Conservation (phyloP, 345 rosid genomes). For the Salix dunnii region DNA sequence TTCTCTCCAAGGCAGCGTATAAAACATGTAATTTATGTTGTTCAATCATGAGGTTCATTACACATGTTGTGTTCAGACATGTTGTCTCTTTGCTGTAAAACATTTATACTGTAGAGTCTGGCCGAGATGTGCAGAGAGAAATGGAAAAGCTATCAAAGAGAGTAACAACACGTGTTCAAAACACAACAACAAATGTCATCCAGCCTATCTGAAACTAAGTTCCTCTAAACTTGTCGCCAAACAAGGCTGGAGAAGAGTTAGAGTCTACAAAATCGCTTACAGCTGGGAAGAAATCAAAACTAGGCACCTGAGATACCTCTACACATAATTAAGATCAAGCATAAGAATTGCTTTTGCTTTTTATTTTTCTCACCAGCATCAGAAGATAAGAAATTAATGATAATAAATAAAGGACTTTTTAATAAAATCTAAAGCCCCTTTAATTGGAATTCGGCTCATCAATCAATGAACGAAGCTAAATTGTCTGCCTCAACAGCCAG, state of each 20-base stretch:
- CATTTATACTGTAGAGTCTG: neutral
- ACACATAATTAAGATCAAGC: neutral
- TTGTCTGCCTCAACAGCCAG: conserved; percentile 62
- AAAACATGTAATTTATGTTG: too few species aligned
- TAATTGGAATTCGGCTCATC: conserved; percentile 25
- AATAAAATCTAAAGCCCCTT: neutral
- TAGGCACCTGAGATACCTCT: neutral
- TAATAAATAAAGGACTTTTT: neutral
- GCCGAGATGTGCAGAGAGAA: neutral
- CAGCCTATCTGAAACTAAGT: neutral
- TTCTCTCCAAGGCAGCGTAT: too few species aligned
- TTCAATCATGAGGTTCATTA: neutral
- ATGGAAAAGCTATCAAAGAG: neutral
- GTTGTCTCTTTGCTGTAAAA: neutral
- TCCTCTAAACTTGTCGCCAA: neutral
- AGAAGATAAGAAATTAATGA: neutral
- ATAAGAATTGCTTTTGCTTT: too few species aligned
- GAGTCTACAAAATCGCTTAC: neutral
- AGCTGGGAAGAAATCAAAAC: neutral
- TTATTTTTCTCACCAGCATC: too few species aligned
- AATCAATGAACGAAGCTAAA: conserved; percentile 55
- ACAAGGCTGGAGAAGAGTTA: neutral
- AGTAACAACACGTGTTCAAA: neutral
- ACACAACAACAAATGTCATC: neutral
- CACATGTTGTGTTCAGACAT: neutral